Conservation (phyloP, 2,329 filamentous ascomycete genomes). For the Lachnellula hyalina region DNA sequence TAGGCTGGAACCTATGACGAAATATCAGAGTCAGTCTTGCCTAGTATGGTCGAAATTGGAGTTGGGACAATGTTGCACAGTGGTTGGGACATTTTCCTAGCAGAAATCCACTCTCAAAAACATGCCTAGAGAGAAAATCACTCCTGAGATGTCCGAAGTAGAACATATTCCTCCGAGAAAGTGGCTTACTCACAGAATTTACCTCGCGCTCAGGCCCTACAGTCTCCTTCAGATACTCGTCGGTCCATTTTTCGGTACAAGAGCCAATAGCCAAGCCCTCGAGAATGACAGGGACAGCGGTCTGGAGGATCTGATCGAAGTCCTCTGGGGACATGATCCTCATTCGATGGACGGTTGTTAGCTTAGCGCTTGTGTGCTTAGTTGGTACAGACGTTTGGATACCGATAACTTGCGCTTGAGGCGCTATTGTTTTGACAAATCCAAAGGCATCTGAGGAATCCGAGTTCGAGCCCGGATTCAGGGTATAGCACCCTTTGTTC, state of each 20-base stretch:
- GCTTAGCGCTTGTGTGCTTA: neutral
- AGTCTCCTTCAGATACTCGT: conserved; percentile 58
- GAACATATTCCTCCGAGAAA: too few relatives aligned
- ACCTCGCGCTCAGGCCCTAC: conserved; percentile 60
- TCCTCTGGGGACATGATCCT: conserved; percentile 46
- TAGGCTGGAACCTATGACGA: neutral
- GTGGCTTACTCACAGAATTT: conserved; percentile 12
- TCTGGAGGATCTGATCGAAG: conserved; percentile 55
- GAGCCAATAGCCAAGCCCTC: conserved; percentile 58
- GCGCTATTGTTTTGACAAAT: neutral
- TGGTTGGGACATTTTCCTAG: too few relatives aligned
- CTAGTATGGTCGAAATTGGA: too few relatives aligned
- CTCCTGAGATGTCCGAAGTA: too few relatives aligned
- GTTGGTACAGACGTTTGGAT: neutral
- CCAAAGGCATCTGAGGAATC: neutral
- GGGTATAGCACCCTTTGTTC: conserved; percentile 51
- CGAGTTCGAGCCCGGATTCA: conserved; percentile 1
- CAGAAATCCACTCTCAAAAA: too few relatives aligned
- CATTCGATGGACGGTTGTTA: conserved; percentile 34
- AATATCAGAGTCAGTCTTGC: too few relatives aligned
- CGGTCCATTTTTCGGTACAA: conserved; percentile 63
- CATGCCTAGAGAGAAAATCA: too few relatives aligned
- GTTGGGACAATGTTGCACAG: too few relatives aligned
- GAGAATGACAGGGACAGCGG: conserved; percentile 60
- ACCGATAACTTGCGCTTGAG: neutral